Evolutionary conservation across 331 rosid species (phyloP), one percentile per base, ranked within the genome.

Genomic region (Spiraea crenata): DNA sequence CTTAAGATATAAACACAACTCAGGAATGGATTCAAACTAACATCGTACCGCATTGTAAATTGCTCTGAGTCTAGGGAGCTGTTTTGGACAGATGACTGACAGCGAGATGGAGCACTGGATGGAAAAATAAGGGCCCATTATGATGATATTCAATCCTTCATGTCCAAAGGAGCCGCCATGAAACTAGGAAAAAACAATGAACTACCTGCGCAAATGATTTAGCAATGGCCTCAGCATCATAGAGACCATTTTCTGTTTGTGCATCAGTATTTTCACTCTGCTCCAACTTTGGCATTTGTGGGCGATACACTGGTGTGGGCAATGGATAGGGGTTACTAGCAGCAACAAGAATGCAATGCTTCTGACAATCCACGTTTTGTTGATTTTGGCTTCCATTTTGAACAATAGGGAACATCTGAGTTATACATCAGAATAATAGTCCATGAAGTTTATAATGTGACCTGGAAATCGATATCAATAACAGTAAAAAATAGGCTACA

Each of bases 251-350:
- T 81, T 90, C 97, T 4, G 83, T 59, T 71, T 89, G 92, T 14
- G 83, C 70, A 15, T 91, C 99, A 69, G 82, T 78, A 74, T 79
- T 80, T 77, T 95, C 97, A 78, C 75, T 83, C 77, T 91, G 88
- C 74, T 95, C 99, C 76, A 87, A 67, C 69, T 75, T 87, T 82
- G 79, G 93, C 16, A 83, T 59, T 77, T 83, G 83, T 6, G 99
- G 97, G 56, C 91, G 76, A 78, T 79, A 91, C 64, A 91, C 96
- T 2, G 99, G 97, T 63, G 99, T 95, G 72, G 87, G 92, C 78
- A 95, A 77, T 10, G 97, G 93, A 76, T 95, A 75, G 72, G 99
- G 97, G 57, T 91, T 95, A 77, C 95, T 95, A 5, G 99, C 96
- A 59, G 96, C 86, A 81, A 95, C 72, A 76, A 95, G 93, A 82